A percentile compares a stretch with the other conserved stretches of the same genome.
These are phyloP conservation scores for Pelargonium myrrhifolium DNA, from an alignment of 441 rosid genomes.

Conservation along the genomic window DNA sequence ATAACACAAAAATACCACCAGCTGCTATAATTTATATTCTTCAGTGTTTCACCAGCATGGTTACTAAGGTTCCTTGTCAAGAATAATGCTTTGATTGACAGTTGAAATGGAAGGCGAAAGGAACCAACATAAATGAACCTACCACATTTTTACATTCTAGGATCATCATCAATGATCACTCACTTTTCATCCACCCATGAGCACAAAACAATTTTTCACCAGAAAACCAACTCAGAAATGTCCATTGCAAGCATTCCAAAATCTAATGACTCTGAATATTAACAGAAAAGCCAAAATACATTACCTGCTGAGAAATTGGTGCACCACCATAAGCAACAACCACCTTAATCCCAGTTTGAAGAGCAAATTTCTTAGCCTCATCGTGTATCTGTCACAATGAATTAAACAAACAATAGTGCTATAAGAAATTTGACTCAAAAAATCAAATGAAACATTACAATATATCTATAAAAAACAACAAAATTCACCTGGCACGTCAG, in stretches of 20 bases:
- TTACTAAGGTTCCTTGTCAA: not conserved
- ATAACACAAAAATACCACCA: no score
- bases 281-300: not conserved
- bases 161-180: not conserved
- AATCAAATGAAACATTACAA: not conserved
- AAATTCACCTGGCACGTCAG: constrained; percentile 40
- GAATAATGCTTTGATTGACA: not conserved
- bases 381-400: constrained; percentile 34
- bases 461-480: not conserved
- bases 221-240: not conserved
- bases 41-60: no score
- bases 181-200: not conserved
- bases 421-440: no score
- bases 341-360: constrained; percentile 31
- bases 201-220: not conserved
- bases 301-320: constrained; percentile 39
- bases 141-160: not conserved
- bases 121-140: not conserved
- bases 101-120: not conserved
- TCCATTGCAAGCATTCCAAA: not conserved
- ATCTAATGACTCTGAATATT: not conserved
- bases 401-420: not conserved
- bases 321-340: constrained; percentile 48
- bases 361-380: constrained; percentile 40
- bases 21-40: no score